Evolutionary conservation across 768 basidiomycete species (phyloP).

Genomic region (Cantharellus anzutake): DNA sequence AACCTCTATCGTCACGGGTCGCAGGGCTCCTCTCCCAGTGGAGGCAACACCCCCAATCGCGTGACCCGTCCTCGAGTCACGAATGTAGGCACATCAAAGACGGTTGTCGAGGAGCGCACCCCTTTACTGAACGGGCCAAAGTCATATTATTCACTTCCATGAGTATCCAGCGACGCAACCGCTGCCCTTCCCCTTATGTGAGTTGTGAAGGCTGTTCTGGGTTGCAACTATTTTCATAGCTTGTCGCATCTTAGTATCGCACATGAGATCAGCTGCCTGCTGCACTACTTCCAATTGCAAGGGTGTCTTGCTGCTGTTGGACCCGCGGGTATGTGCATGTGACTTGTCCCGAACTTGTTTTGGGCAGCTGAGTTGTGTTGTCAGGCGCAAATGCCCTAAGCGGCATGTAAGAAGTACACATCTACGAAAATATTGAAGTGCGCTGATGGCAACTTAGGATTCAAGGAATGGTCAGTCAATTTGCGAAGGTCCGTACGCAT

Average conservation of each 20-base stretch:
- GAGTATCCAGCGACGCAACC: constrained; percentile 36
- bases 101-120: constrained; percentile 17
- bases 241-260: constrained; percentile 37
- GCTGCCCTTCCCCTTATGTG: constrained; percentile 72
- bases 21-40: too few relatives aligned
- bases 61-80: not conserved
- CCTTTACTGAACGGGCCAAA: constrained; percentile 41
- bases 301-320: constrained; percentile 80
- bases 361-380: not conserved
- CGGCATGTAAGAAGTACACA: constrained; percentile 27
- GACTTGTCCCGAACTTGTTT: not conserved
- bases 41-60: not conserved
- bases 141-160: constrained; percentile 42
- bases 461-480: constrained; percentile 66
- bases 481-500: constrained; percentile 24
- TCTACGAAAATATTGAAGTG: not conserved
- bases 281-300: constrained; percentile 61
- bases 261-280: constrained; percentile 49
- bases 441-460: constrained; percentile 24
- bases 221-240: constrained; percentile 8
- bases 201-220: constrained; percentile 24
- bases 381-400: constrained; percentile 63
- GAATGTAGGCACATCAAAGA: not conserved
- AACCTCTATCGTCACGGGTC: not conserved
- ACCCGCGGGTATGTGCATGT: constrained; percentile 42